Base-by-base conservation (phyloP, 75 land plant species). In the Pinus tabuliformis region DNA sequence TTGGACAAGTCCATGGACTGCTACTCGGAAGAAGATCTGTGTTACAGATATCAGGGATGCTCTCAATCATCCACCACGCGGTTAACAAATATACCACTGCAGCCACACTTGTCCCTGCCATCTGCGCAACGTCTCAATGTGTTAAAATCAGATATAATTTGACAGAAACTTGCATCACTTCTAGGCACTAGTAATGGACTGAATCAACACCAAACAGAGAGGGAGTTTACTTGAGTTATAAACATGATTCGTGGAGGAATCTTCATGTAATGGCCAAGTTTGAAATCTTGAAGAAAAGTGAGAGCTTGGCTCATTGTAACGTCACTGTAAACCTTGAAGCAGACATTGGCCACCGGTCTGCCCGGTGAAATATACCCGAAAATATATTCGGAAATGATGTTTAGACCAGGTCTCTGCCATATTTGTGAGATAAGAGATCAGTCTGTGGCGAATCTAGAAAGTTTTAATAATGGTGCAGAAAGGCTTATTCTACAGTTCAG, bases 1-100 rank as follows among this genome's bases (percentile, higher is more conserved):
- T 30, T 0, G 98, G 98, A 77, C 98, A 95, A 0, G 85, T 91
- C 98, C 98, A 95, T 0, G 96, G 93, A 78, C 91, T 90, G 78
- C 76, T 70, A 3, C 74, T 5, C 0, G 96, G 85, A 5, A 95
- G 81, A 30, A 71, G 8, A 12, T 66, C 28, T 12, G 79, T 76
- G 72, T 95, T 75, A 57, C 98, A 95, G 1, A 95, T 86, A 72
- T 89, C 36, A 3, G 89, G 88, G 57, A 95, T 85, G 59, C 83
- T 61, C n/a, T 79, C 88, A 76, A 94, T 82, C 49, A 94, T 77
- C 89, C 89, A 89, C 98, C 98, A 95, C 56, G 92, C 94, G 17
- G 92, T 89, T 20, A 79, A 77, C 7, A 86, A 59, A 74, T 93
- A 87, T 54, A 91, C 88, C 1, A 88, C 3, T 24, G 89, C 91